Percentiles rank a stretch among this genome's conserved stretches.
Conservation (phyloP, 2,329 filamentous ascomycete species). For the Tolypocladium paradoxum region DNA sequence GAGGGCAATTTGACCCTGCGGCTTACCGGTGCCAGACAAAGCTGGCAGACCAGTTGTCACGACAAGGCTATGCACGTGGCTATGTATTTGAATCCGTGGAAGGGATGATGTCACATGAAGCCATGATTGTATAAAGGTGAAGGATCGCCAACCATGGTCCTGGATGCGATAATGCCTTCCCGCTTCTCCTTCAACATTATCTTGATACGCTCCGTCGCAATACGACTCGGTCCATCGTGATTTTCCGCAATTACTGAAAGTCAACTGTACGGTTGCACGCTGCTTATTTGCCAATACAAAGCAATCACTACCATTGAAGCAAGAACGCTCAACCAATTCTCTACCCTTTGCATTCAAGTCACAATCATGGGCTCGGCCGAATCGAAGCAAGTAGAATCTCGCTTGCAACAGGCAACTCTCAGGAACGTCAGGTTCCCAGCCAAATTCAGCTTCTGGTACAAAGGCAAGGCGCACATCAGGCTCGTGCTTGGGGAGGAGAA, state of each 20-base stretch:
- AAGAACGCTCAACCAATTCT: background rate
- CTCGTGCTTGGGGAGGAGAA: slow-evolving; percentile 5
- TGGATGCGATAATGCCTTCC: too few relatives aligned
- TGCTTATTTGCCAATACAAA: background rate
- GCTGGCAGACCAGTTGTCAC: background rate
- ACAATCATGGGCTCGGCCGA: slow-evolving; percentile 7
- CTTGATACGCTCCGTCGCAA: background rate
- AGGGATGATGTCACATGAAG: background rate
- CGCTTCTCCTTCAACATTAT: background rate
- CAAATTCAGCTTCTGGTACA: slow-evolving; percentile 6
- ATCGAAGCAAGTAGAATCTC: slow-evolving; percentile 5
- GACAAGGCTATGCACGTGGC: background rate
- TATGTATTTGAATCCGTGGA: background rate
- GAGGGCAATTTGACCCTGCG: background rate
- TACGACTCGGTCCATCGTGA: background rate
- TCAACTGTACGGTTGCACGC: background rate
- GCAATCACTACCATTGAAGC: background rate
- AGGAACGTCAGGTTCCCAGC: slow-evolving; percentile 2
- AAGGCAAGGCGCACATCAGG: slow-evolving; percentile 1
- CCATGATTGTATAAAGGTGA: background rate
- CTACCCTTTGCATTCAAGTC: background rate
- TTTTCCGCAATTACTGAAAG: too few relatives aligned
- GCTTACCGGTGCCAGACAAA: background rate
- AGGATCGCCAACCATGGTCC: background rate
- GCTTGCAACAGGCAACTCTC: background rate